phyloP scores from a whole-genome alignment of 306 rosid genomes.

The Fragaria nilgerrensis region DNA sequence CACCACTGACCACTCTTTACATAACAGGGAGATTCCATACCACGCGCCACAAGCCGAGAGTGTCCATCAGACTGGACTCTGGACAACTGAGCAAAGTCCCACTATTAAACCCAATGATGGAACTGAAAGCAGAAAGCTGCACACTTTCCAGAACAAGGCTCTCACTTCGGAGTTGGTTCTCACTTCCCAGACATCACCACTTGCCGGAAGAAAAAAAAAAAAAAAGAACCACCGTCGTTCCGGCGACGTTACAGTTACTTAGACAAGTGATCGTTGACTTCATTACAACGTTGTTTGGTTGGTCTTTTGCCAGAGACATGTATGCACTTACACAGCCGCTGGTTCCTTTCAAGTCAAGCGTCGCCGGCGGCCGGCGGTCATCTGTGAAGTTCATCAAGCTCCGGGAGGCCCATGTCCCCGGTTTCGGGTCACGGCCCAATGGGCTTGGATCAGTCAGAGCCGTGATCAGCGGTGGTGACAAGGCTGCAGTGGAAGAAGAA shows the following conservation, averaged over 20 bases:
- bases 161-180: neutral
- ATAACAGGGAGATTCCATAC: neutral
- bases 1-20: neutral
- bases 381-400: neutral
- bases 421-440: conserved; percentile 11
- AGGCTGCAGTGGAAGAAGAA: conserved; percentile 34
- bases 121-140: neutral
- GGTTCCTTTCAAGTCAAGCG: conserved; percentile 23
- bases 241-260: neutral
- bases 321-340: conserved; percentile 32
- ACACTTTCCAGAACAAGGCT: neutral
- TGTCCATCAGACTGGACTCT: neutral
- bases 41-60: neutral
- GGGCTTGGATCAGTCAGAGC: conserved; percentile 37
- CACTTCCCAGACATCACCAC: neutral
- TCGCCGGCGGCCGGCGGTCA: conserved; percentile 26
- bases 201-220: neutral
- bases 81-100: neutral
- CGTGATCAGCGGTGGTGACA: conserved; percentile 54
- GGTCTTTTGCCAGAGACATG: conserved; percentile 28
- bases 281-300: neutral
- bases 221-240: neutral
- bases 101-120: neutral
- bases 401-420: conserved; percentile 11
- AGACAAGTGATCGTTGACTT: neutral